Percentiles rank a stretch among this genome's conserved stretches.
Conservation (phyloP, 2,329 filamentous ascomycete species). For the Cryoendolithus antarcticus region DNA sequence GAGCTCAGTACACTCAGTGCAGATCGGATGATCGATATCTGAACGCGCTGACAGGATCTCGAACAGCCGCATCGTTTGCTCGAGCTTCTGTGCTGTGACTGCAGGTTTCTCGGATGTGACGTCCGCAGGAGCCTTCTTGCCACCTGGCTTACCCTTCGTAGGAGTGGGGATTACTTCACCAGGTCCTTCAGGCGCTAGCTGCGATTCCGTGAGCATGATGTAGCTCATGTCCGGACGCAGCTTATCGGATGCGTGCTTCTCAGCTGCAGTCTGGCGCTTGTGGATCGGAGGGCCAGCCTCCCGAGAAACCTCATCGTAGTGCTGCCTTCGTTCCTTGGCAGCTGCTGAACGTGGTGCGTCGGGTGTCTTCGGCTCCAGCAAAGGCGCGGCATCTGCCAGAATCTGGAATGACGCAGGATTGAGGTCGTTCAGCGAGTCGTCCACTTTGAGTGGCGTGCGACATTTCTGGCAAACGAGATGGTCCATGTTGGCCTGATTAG, state of each 20-base stretch:
- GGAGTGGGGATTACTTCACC: slow-evolving; percentile 14
- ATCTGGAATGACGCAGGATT: slow-evolving; percentile 94
- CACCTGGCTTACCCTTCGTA: slow-evolving; percentile 5
- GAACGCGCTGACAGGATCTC: slow-evolving; percentile 85
- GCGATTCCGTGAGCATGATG: slow-evolving; percentile 81
- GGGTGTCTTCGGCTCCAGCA: slow-evolving; percentile 43
- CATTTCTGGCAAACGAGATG: slow-evolving; percentile 87
- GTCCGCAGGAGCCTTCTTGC: slow-evolving; percentile 7
- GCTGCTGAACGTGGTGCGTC: slow-evolving; percentile 40
- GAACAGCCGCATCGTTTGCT: slow-evolving; percentile 63
- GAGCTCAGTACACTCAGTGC: slow-evolving; percentile 85
- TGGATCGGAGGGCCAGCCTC: slow-evolving; percentile 60
- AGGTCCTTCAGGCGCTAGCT: slow-evolving; percentile 44
- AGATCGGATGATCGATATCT: slow-evolving; percentile 93
- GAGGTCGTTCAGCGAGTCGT: slow-evolving; percentile 76
- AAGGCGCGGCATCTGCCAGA: slow-evolving; percentile 52
- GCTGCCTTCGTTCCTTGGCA: slow-evolving; percentile 61
- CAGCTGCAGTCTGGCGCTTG: slow-evolving; percentile 53
- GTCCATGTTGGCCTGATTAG: slow-evolving; percentile 11
- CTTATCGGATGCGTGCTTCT: slow-evolving; percentile 25
- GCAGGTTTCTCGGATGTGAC: not conserved
- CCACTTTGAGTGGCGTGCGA: slow-evolving; percentile 71
- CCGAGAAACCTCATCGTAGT: slow-evolving; percentile 63
- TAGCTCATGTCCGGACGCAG: slow-evolving; percentile 81
- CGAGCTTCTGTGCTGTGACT: slow-evolving; percentile 24